Evolutionary conservation across 805 yeast species (phyloP), one percentile per base, ranked within the genome.

Genomic region (Zygotorulaspora florentina): DNA sequence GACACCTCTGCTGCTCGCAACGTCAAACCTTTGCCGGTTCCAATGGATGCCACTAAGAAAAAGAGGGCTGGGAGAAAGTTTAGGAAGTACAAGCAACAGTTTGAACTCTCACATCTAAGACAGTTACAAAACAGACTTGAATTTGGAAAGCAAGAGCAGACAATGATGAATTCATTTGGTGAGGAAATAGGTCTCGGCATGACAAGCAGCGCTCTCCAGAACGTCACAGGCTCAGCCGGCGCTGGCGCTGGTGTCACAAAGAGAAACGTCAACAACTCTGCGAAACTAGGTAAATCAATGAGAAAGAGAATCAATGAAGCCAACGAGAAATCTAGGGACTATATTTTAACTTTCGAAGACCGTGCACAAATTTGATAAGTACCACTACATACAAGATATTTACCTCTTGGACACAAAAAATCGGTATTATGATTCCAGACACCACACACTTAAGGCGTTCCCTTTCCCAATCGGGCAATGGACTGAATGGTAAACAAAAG

Each of bases 171-270:
- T 50, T 72, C 80, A 0, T 83, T 71, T 59, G 95, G 95, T 9
- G 89, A 87, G 43, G 96, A 87, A 56, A 70, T 85, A 27, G 96
- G 96, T 0, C 58, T 88, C 40, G 96, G 96, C 2, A 80, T 87
- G 87, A 72, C 80, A 10, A 51, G 47, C 25, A 43, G 62, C 1
- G 40, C 59, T 34, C 13, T 46, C 5, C 39, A 39, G 5, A 28
- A n/a, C 20, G 57, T 51, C 12, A 51, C 61, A 15, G 65, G 65
- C 11, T 46, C 61, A 1, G 17, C 43, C 1, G 39, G 49, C 15
- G 51, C 45, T 48, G 47, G 61, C 1, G 17, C 43, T 1, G 39
- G 50, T n/a, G 51, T 46, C 48, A 53, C 36, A 50, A 56, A 61
- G 48, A 57, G 68, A 13, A 75, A 72, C 52, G 60, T 65, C 1